Evolutionary conservation across 78 protist species (phyloP), one percentile per base, ranked within the genome.

Genomic region (Pigoraptor vietnamica): DNA sequence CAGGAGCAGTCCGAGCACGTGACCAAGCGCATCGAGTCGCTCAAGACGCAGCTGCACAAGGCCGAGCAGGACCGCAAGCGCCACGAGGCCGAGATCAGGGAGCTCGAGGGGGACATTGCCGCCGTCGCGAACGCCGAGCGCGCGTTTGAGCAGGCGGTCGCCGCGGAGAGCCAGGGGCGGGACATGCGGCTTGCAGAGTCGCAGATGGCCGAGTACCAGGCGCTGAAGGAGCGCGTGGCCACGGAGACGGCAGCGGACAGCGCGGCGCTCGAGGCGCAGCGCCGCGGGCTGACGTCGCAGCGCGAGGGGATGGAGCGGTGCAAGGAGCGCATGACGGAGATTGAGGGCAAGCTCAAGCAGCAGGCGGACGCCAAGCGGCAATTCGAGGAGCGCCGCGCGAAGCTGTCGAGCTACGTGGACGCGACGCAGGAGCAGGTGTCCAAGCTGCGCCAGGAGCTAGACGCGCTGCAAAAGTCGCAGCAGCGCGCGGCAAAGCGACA

Each of bases 161-260:
- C 25, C 36, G 79, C 23, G n/a, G 14, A n/a, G 40, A 0, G 24
- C 79, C 92, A 14, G 84, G 84, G 34, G 14, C 34, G 14, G 84
- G 34, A 79, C 10, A 14, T 79, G 84, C 84, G 32, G 84, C 84
- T 79, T 2, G 84, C 21, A 25, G 84, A 79, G 84, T 79, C 84
- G 84, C 86, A 92, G 39, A 0, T 34, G 55, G 88, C 81, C n/a
- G 91, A 87, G 91, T 88, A 39, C 83, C 23, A 23, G 21, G 39
- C 24, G 48, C 93, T 88, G 36, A 6, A 24, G 24, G 56, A 33
- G 67, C 84, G 84, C 21, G 84, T 79, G 1, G 84, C 84, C 35
- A 25, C 84, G 14, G 32, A 14, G 34, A 25, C 32, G 84, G 34
- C 34, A 2, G 9, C 21, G 84, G 34, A 79, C 21, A 14, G 6